Evolutionary conservation across 345 rosid genomes (phyloP), one percentile per base, ranked within the genome.

Genomic region (Eutrema heterophyllum): DNA sequence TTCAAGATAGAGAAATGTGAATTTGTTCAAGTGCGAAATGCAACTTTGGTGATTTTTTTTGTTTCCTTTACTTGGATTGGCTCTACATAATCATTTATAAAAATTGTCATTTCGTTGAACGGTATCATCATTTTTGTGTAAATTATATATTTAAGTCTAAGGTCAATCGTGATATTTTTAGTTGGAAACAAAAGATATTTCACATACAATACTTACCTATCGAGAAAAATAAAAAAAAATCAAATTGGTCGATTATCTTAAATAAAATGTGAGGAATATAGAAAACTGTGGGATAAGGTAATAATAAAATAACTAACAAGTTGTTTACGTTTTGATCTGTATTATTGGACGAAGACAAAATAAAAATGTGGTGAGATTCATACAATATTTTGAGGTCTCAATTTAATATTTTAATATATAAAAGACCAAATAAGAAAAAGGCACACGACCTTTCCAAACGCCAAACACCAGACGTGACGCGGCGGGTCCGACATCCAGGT

Each of bases 301-400:
- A 15, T 11, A 29, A 71, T 29, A 62, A 40, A 71, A 71, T 38
- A 71, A 51, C 35, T 51, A 16, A 52, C 62, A 40, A 62, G 76
- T 62, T 52, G 76, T 62, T 40, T 63, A 62, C 53, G 76, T 72
- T 52, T 60, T 43, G 62, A 52, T 72, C 5, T 72, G 69, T 62
- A 62, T 63, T 18, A 51, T 62, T 62, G 36, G 69, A 60, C 59
- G 36, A 62, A 8, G 69, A 72, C 54, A 72, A 62, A 52, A 52
- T 3, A 41, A 52, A 72, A 38, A 61, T 71, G 68, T 60, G 24
- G 33, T 71, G 67, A 71, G 51, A 21, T 26, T 71, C 40, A 27
- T 61, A 72, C 53, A 72, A 62, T 51, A 72, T 30, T 21, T 70
- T 33, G 39, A 15, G 35, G 52, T 61, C 59, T 60, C 2, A 14